Percentiles rank a stretch among this genome's conserved stretches.
These are phyloP conservation scores for Calamus simplicifolius DNA, from an alignment of 176 grass and related monocot species.

Conservation along the genomic window DNA sequence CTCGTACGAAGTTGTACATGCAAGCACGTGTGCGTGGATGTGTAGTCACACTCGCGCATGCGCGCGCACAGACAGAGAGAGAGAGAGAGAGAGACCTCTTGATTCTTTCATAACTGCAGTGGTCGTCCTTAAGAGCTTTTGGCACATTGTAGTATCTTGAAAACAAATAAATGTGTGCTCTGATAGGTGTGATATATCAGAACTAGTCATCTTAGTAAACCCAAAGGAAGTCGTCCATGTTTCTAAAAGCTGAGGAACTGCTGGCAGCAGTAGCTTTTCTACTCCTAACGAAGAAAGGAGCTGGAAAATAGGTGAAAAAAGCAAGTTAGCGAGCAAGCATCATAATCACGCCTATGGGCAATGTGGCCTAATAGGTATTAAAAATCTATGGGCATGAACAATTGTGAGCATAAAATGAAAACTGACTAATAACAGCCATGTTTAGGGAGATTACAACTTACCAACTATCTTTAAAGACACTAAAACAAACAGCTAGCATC, in stretches of 20 bases:
- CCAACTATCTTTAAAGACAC: too few species aligned
- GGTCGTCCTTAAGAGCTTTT: conserved; percentile 26
- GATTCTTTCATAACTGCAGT: not conserved
- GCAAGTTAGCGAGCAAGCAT: conserved; percentile 3
- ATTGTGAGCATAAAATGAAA: too few species aligned
- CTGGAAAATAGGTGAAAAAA: conserved; percentile 34
- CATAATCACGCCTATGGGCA: too few species aligned
- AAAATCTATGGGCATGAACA: too few species aligned
- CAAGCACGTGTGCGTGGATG: too few species aligned
- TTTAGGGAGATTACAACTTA: too few species aligned
- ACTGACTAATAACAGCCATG: too few species aligned
- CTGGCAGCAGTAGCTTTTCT: conserved; percentile 54
- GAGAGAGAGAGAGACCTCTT: not conserved
- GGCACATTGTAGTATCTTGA: conserved; percentile 53
- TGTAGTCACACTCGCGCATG: not conserved
- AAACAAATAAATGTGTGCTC: conserved; percentile 43
- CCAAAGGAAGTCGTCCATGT: conserved; percentile 59
- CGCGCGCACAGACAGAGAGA: too few species aligned
- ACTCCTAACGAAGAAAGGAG: conserved; percentile 42
- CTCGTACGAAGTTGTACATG: too few species aligned
- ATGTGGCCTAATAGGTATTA: too few species aligned
- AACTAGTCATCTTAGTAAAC: conserved; percentile 36
- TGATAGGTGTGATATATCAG: conserved; percentile 35
- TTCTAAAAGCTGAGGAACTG: conserved; percentile 47
- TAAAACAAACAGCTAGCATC: too few species aligned